A percentile compares a stretch with the other conserved stretches of the same genome.
phyloP scores from a whole-genome alignment of 2,329 filamentous ascomycete genomes.

The Acrocalymma vagum region DNA sequence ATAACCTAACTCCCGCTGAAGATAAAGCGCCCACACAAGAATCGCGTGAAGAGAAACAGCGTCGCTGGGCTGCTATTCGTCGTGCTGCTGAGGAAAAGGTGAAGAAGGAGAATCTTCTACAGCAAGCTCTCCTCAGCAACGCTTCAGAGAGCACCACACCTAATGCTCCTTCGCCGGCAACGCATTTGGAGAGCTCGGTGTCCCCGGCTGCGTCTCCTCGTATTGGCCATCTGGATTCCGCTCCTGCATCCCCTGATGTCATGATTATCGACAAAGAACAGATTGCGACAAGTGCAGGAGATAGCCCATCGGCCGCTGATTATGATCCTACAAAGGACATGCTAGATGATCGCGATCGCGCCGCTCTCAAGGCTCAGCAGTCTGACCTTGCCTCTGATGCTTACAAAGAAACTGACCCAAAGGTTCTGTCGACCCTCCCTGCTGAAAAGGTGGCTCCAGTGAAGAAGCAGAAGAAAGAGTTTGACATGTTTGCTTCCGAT shows the following conservation, averaged over 20 bases:
- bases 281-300: slow-evolving; percentile 51
- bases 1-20: slow-evolving; percentile 24
- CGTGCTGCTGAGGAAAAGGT: slow-evolving; percentile 51
- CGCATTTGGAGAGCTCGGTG: slow-evolving; percentile 39
- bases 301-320: slow-evolving; percentile 89
- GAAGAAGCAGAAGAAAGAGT: slow-evolving; percentile 58
- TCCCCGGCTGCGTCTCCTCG: slow-evolving; percentile 47
- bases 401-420: slow-evolving; percentile 67
- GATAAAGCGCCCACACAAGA: slow-evolving; percentile 38
- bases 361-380: slow-evolving; percentile 64
- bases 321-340: slow-evolving; percentile 91
- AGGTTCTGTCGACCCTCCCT: slow-evolving; percentile 61
- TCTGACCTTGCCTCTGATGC: slow-evolving; percentile 55
- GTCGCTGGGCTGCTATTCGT: slow-evolving; percentile 43
- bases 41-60: slow-evolving; percentile 42
- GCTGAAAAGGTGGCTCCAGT: slow-evolving; percentile 41
- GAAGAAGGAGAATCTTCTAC: slow-evolving; percentile 69
- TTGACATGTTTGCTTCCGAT: slow-evolving; percentile 73
- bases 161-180: slow-evolving; percentile 52
- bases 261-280: slow-evolving; percentile 53
- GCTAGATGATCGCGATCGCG: slow-evolving; percentile 79
- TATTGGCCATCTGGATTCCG: slow-evolving; percentile 46
- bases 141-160: slow-evolving; percentile 66
- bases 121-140: slow-evolving; percentile 74
- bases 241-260: slow-evolving; percentile 49